Base-by-base conservation (phyloP, 768 basidiomycete genomes). In the Boletales sp. region DNA sequence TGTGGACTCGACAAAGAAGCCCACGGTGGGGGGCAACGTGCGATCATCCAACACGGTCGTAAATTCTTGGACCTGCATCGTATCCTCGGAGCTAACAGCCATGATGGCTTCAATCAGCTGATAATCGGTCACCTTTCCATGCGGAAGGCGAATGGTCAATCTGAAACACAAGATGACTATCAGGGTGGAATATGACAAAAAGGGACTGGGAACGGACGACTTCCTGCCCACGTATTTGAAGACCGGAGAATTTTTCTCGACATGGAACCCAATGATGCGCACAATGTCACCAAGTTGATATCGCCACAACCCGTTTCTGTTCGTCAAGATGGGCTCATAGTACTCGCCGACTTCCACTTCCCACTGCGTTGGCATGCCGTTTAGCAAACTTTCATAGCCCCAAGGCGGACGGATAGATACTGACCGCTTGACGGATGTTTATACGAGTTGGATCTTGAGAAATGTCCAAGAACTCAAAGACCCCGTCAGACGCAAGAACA, bases 251-350 rank as follows among this genome's bases (percentile, higher is more conserved):
- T 37, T 34, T 3, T 19, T 40, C 18, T 55, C 38, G 1, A 48
- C 1, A 17, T 53, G 38, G 36, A 62, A 62, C 10, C 60, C 63
- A 4, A 51, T 14, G 19, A 63, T 47, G 1, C 28, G 36, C 9
- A 64, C n/a, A 5, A 63, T 14, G 18, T 63, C 62, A 2, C 62
- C 55, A 4, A 59, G 43, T 17, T 25, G 50, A 18, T 64, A 61
- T 18, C 59, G 53, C 62, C 62, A 63, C 33, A 63, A 43, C 1
- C 62, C 62, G 14, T 57, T 53, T 21, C 43, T 54, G 1, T 57
- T 63, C 19, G 59, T 64, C 33, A 61, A 18, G 11, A 64, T 41
- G 1, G 56, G 46, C 17, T 64, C 60, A 39, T 65, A 63, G 1
- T 38, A 43, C 19, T 55, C 55, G 5, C 54, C 57, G 9, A 53